phyloP scores from a whole-genome alignment of 2,329 filamentous ascomycete genomes.

The Xylariomycetidae sp. region DNA sequence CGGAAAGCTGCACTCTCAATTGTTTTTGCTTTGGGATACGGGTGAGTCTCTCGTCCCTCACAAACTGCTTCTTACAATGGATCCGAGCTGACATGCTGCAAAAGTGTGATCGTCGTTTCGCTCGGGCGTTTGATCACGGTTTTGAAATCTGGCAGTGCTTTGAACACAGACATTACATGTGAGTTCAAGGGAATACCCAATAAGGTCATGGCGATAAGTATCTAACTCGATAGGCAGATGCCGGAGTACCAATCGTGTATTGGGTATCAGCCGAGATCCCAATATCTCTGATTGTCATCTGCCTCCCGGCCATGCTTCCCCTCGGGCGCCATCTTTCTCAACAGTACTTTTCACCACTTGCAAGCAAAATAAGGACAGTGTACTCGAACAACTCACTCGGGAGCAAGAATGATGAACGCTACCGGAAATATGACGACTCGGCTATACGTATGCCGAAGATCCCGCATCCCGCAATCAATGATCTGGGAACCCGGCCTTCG shows the following conservation, averaged over 20 bases:
- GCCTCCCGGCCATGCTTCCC: constrained; percentile 6
- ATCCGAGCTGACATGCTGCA: constrained; percentile 1
- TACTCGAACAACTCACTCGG: neutral
- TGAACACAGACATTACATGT: constrained; percentile 9
- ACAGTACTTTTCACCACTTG: constrained; percentile 1
- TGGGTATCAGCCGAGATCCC: constrained; percentile 7
- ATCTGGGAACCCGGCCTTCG: too few species aligned
- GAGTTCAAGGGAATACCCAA: neutral
- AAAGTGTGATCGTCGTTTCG: constrained; percentile 10
- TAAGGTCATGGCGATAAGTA: too few species aligned
- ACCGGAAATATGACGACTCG: too few species aligned
- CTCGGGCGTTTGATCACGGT: constrained; percentile 10
- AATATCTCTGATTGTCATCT: constrained; percentile 6
- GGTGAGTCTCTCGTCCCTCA: constrained; percentile 2
- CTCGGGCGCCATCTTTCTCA: constrained; percentile 1
- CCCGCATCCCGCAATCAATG: too few species aligned
- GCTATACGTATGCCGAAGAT: too few species aligned
- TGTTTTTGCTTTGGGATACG: constrained; percentile 12
- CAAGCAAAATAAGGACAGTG: constrained; percentile 1
- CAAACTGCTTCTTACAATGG: neutral
- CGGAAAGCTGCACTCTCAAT: constrained; percentile 8
- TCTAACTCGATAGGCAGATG: too few species aligned
- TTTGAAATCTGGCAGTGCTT: constrained; percentile 3
- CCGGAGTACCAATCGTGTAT: constrained; percentile 2
- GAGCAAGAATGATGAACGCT: neutral